phyloP scores from a whole-genome alignment of 345 rosid species.

The Arabis hirsuta region DNA sequence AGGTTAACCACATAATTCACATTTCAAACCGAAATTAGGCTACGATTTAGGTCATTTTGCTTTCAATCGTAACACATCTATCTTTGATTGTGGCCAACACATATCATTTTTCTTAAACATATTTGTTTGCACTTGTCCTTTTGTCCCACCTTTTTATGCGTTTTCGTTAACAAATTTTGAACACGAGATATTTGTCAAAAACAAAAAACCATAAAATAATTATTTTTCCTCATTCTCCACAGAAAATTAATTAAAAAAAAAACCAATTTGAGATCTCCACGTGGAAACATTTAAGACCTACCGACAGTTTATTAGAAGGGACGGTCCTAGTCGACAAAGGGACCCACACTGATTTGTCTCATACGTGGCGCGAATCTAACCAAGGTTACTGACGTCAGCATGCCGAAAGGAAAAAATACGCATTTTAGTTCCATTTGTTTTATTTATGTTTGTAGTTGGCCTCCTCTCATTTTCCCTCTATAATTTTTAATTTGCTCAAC shows the following conservation, averaged over 20 bases:
- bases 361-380: conserved; percentile 39
- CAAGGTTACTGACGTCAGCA: conserved; percentile 21
- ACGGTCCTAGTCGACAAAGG: not conserved
- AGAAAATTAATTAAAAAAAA: conserved; percentile 12
- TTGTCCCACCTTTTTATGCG: not conserved
- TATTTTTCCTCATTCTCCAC: conserved; percentile 20
- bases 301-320: conserved; percentile 33
- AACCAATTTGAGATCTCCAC: conserved; percentile 18
- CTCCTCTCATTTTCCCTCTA: conserved; percentile 1
- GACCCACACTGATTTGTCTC: conserved; percentile 20
- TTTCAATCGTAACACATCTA: conserved; percentile 11
- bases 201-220: not conserved
- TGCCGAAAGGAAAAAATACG: conserved; percentile 30
- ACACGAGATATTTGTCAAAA: conserved; percentile 34
- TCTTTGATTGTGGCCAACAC: conserved; percentile 24
- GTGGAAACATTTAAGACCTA: conserved; percentile 23
- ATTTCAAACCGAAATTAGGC: conserved; percentile 26
- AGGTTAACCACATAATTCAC: conserved; percentile 21
- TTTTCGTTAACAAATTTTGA: not conserved
- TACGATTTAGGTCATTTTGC: conserved; percentile 15
- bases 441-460: not conserved
- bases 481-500: not conserved
- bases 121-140: not conserved
- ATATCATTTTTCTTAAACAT: not conserved
- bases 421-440: not conserved